These are phyloP conservation scores for Plectranthus barbatus DNA, from an alignment of 257 asterid species.

Conservation along the genomic window DNA sequence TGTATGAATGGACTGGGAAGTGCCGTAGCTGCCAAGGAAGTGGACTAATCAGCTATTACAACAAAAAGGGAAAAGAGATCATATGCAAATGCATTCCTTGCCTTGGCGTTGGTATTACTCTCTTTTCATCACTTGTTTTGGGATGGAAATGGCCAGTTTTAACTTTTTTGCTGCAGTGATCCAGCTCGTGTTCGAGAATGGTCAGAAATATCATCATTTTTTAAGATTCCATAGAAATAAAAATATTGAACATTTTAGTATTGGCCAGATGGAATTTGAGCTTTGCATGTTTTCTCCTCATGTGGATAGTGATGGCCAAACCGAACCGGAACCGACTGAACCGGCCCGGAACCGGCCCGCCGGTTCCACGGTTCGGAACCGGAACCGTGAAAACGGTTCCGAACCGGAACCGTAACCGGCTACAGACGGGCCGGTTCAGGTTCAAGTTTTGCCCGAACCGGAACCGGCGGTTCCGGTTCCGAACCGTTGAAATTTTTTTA, in stretches of 20 bases:
- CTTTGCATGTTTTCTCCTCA: neutral
- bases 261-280: neutral
- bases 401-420: no score
- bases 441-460: no score
- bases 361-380: no score
- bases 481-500: no score
- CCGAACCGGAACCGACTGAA: no score
- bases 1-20: slow-evolving; percentile 93
- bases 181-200: neutral
- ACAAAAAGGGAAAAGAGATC: slow-evolving; percentile 67
- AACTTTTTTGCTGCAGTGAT: neutral
- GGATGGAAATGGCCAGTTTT: neutral
- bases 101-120: slow-evolving; percentile 55
- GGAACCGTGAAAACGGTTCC: no score
- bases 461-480: no score
- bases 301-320: no score
- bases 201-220: neutral
- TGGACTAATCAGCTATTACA: slow-evolving; percentile 66
- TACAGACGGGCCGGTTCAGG: no score
- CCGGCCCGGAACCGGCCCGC: no score
- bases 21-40: slow-evolving; percentile 90
- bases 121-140: neutral
- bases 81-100: slow-evolving; percentile 92
- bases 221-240: neutral
- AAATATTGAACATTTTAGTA: neutral